These are phyloP conservation scores for Glonium stellatum DNA, from an alignment of 495 filamentous ascomycete species.

Conservation along the genomic window DNA sequence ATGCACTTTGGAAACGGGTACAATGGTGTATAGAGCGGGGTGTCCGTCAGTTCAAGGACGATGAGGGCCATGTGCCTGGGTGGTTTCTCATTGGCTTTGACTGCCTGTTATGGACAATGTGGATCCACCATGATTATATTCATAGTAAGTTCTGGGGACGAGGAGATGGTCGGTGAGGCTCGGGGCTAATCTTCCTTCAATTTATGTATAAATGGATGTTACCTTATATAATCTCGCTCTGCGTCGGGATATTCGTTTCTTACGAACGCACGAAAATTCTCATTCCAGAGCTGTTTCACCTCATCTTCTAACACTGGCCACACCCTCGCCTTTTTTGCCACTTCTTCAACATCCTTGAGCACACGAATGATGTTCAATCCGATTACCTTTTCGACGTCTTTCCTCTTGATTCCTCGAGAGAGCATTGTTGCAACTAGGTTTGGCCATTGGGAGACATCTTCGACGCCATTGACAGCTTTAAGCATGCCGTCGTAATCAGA, in stretches of 20 bases:
- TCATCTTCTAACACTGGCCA: slow-evolving; percentile 11
- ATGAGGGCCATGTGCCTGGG: slow-evolving; percentile 10
- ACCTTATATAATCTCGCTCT: background rate
- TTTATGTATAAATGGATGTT: background rate
- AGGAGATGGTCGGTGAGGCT: slow-evolving; percentile 14
- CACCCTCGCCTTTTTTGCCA: background rate
- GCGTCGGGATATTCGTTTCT: slow-evolving; percentile 8
- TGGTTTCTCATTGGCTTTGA: slow-evolving; percentile 22
- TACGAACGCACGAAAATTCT: slow-evolving; percentile 6
- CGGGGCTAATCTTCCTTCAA: background rate
- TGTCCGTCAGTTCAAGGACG: slow-evolving; percentile 1
- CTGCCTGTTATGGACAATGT: slow-evolving; percentile 12
- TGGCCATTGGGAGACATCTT: slow-evolving; percentile 55
- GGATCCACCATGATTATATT: slow-evolving; percentile 18
- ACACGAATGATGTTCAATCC: slow-evolving; percentile 30
- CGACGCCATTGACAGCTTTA: slow-evolving; percentile 44
- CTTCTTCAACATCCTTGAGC: slow-evolving; percentile 20
- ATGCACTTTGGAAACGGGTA: slow-evolving; percentile 8
- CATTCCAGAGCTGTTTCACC: slow-evolving; percentile 9
- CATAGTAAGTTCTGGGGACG: slow-evolving; percentile 8
- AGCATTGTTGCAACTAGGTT: slow-evolving; percentile 56
- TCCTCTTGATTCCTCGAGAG: slow-evolving; percentile 10
- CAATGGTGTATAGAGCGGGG: background rate
- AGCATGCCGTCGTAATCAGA: slow-evolving; percentile 59
- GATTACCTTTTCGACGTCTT: slow-evolving; percentile 17